Evolutionary conservation across 106 monocot genomes (phyloP).

Genomic region (Allium fistulosum): DNA sequence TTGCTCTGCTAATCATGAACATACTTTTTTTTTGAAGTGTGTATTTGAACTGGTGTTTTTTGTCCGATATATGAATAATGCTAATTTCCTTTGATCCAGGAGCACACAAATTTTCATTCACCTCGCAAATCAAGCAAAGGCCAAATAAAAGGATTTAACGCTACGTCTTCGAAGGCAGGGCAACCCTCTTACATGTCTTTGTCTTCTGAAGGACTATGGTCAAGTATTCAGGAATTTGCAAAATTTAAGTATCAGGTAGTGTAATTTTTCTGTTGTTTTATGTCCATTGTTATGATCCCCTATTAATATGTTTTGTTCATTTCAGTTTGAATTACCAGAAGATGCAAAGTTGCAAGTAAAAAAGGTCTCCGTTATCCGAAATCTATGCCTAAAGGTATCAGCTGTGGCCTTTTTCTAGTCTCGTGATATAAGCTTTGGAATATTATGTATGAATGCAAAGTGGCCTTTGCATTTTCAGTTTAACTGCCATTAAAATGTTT

Average conservation of each 20-base stretch:
- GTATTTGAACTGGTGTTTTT: too few species aligned
- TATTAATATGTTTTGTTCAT: slow-evolving; percentile 5
- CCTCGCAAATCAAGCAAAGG: slow-evolving; percentile 31
- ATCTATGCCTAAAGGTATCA: slow-evolving; percentile 86
- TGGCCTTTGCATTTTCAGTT: too few species aligned
- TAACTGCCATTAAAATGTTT: too few species aligned
- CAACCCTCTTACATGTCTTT: slow-evolving; percentile 36
- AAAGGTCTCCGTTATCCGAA: slow-evolving; percentile 65
- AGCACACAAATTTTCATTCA: slow-evolving; percentile 7
- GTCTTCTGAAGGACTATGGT: slow-evolving; percentile 73
- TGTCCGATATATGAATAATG: too few species aligned
- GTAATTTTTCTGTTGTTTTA: not conserved
- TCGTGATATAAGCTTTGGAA: too few species aligned
- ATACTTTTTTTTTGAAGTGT: too few species aligned
- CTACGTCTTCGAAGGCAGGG: slow-evolving; percentile 20
- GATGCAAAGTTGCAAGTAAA: slow-evolving; percentile 49
- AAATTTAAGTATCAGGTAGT: slow-evolving; percentile 86
- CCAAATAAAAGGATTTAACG: slow-evolving; percentile 28
- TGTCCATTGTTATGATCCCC: not conserved
- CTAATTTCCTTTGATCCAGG: too few species aligned
- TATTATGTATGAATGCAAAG: too few species aligned
- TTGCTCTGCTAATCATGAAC: too few species aligned
- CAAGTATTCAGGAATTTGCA: slow-evolving; percentile 69
- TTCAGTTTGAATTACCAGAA: slow-evolving; percentile 81
- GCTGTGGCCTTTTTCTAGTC: too few species aligned